phyloP scores from a whole-genome alignment of 495 filamentous ascomycete species.

The Aspergillus steynii region DNA sequence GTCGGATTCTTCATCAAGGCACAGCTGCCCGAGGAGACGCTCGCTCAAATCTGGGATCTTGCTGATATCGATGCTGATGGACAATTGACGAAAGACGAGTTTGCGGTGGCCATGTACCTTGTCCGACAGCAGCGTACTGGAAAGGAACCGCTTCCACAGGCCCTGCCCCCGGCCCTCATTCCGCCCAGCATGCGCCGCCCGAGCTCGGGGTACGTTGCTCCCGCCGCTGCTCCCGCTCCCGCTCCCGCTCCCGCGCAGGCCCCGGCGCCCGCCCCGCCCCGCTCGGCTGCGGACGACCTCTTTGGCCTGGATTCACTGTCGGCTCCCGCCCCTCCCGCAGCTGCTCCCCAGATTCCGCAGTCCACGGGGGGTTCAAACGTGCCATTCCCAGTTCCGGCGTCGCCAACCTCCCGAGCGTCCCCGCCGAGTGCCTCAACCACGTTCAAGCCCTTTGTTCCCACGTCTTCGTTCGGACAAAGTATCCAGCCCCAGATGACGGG shows the following conservation, averaged over 20 bases:
- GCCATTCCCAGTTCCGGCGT: conserved; percentile 41
- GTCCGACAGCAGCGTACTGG: conserved; percentile 83
- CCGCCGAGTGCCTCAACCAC: conserved; percentile 45
- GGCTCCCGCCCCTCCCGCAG: conserved; percentile 46
- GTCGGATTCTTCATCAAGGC: conserved; percentile 93
- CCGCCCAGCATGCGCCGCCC: conserved; percentile 86
- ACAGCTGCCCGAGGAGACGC: conserved; percentile 79
- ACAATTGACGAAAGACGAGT: conserved; percentile 81
- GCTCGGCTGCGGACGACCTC: conserved; percentile 85
- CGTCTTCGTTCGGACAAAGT: conserved; percentile 84
- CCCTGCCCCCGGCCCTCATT: conserved; percentile 76
- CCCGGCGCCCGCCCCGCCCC: conserved; percentile 24
- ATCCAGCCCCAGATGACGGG: conserved; percentile 79
- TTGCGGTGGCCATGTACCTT: conserved; percentile 96
- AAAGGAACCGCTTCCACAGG: conserved; percentile 66
- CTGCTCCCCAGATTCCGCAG: conserved; percentile 61
- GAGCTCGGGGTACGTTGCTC: conserved; percentile 39
- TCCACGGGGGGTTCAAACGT: conserved; percentile 68
- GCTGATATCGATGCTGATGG: conserved; percentile 92
- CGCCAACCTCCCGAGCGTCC: conserved; percentile 39
- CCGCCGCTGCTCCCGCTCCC: conserved; percentile 25
- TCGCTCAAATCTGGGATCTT: conserved; percentile 97
- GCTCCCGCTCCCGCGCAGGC: conserved; percentile 57
- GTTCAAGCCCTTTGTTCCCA: conserved; percentile 89
- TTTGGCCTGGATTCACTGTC: conserved; percentile 74